Evolutionary conservation across 2,329 filamentous ascomycete genomes (phyloP), one percentile per base, ranked within the genome.

Genomic region (Pseudonectria foliicola): DNA sequence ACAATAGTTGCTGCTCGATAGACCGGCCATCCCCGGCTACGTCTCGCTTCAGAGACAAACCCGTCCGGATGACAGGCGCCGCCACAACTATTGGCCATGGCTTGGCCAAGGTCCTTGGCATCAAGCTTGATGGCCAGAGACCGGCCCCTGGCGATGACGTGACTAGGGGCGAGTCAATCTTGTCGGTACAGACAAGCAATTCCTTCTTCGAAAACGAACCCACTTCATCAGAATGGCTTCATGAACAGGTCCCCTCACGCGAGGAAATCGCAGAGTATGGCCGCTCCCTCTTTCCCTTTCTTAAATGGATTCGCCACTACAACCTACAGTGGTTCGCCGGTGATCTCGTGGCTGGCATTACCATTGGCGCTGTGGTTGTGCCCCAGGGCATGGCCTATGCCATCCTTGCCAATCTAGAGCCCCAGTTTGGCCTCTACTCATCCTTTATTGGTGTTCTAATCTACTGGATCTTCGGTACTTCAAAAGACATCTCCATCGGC

Each of bases 381-480:
- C 90, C 90, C 6, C 90, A 96, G 57, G 83, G 87, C 43, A 95
- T 96, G 90, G 89, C 90, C 1, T 96, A 96, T 62, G 89, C 90
- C 21, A 70, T 80, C 42, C 71, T 96, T 16, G 90, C 90, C 29
- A 74, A 81, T 41, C 71, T 96, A n/a, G 71, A 77, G 1, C 75
- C 82, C 6, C 73, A 96, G 55, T 96, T 81, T 53, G 90, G 90
- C 34, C 73, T 96, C 1, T 66, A 66, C 40, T 92, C 90, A 1
- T 95, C 90, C 0, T 96, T 98, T 56, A 92, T 95, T 74, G 92
- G 90, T 33, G 89, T 94, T 12, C 60, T 95, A 43, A 72, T 95
- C 42, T 98, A 98, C 63, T 96, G 90, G 90, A 84, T 95, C 56
- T 96, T 96, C 54, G 92, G 89, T 24, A 98, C 92, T 0, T 95